These are phyloP conservation scores for Orbilia quercus DNA, from an alignment of 2,329 filamentous ascomycete genomes.

Conservation along the genomic window DNA sequence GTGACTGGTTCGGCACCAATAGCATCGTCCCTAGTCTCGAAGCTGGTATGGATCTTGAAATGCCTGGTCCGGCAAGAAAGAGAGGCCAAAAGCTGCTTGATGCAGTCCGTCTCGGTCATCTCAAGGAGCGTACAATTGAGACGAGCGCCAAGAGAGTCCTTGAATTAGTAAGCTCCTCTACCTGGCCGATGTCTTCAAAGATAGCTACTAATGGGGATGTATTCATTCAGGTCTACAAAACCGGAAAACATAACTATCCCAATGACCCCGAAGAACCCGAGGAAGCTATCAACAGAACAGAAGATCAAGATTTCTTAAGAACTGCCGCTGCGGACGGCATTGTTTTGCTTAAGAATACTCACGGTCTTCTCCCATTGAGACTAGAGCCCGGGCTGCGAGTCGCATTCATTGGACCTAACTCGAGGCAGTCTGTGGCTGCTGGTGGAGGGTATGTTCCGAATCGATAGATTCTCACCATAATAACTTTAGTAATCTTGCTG, in stretches of 20 bases:
- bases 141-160: conserved; percentile 61
- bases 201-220: background rate
- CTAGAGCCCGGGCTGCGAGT: conserved; percentile 65
- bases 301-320: conserved; percentile 68
- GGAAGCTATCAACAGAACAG: conserved; percentile 60
- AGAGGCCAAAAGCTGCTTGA: conserved; percentile 60
- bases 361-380: conserved; percentile 71
- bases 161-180: conserved; percentile 59
- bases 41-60: conserved; percentile 63
- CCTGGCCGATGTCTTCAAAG: background rate
- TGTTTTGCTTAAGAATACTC: conserved; percentile 79
- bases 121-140: conserved; percentile 60
- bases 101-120: conserved; percentile 60
- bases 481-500: background rate
- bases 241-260: conserved; percentile 58
- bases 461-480: background rate
- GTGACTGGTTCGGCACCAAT: conserved; percentile 67
- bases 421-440: conserved; percentile 64
- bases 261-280: conserved; percentile 59
- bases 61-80: conserved; percentile 62
- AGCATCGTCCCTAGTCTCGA: conserved; percentile 60
- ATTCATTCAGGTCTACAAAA: conserved; percentile 57
- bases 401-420: conserved; percentile 69
- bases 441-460: conserved; percentile 58
- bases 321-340: conserved; percentile 75